Conservation (phyloP, 1,284 basidiomycete species). For the Pholiota adiposa region DNA sequence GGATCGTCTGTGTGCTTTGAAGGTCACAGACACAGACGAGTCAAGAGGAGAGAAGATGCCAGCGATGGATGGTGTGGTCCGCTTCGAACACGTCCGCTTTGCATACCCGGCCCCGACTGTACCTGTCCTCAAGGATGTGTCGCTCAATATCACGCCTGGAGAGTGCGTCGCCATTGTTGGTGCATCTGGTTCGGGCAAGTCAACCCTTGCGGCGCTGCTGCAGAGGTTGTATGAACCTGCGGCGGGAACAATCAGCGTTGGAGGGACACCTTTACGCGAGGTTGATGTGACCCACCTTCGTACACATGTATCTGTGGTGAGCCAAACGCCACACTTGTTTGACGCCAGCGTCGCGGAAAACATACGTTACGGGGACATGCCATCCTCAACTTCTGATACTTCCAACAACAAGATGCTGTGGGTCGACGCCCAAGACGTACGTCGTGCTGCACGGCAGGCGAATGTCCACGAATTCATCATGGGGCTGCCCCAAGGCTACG, state of each 20-base stretch:
- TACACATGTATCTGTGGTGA: constrained; percentile 85
- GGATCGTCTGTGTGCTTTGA: constrained; percentile 66
- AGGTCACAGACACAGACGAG: constrained; percentile 62
- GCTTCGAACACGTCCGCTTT: constrained; percentile 77
- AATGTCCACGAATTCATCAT: constrained; percentile 89
- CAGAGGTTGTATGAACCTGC: constrained; percentile 87
- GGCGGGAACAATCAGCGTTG: constrained; percentile 66
- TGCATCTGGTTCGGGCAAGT: constrained; percentile 88
- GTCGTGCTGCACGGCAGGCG: constrained; percentile 74
- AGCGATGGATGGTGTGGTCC: constrained; percentile 52
- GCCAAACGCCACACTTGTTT: constrained; percentile 86
- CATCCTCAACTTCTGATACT: not conserved
- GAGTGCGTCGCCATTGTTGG: constrained; percentile 91
- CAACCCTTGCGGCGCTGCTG: constrained; percentile 81
- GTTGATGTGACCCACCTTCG: constrained; percentile 78
- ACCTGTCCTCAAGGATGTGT: constrained; percentile 69
- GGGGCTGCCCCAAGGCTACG: constrained; percentile 82
- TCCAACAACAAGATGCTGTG: not conserved
- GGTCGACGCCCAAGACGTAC: constrained; percentile 59
- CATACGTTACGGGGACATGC: constrained; percentile 75
- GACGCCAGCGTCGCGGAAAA: constrained; percentile 86
- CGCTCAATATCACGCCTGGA: constrained; percentile 67
- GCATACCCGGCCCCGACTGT: constrained; percentile 83
- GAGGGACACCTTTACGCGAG: constrained; percentile 50
- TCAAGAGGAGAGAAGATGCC: constrained; percentile 70